A percentile compares a stretch with the other conserved stretches of the same genome.
Conservation (phyloP, 495 filamentous ascomycete genomes). For the Neurospora sp. region DNA sequence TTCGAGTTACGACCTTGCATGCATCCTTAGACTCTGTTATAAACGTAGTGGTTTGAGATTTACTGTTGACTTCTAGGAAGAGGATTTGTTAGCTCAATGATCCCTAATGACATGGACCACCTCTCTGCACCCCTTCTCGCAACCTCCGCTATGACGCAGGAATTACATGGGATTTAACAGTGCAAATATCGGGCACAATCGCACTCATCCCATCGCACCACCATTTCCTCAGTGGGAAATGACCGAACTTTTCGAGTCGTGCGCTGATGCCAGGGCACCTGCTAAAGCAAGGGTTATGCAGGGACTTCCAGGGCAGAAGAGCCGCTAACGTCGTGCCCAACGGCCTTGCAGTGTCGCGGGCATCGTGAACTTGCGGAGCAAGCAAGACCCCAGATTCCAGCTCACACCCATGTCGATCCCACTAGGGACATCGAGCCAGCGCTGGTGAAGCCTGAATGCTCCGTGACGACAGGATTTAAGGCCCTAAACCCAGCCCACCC, state of each 20-base stretch:
- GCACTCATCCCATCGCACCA: neutral
- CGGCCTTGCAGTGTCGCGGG: neutral
- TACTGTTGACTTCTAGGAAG: neutral
- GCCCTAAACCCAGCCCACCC: neutral
- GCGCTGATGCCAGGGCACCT: neutral
- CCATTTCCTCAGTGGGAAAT: neutral
- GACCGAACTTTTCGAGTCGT: neutral
- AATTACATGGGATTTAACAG: neutral
- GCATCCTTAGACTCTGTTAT: neutral
- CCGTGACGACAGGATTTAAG: slow-evolving; percentile 3
- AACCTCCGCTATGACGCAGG: neutral
- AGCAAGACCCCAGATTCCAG: neutral
- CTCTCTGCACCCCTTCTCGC: neutral
- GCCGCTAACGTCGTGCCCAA: neutral
- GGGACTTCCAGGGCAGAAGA: neutral
- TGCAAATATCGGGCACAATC: neutral
- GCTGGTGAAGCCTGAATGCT: neutral
- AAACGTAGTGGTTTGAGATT: neutral
- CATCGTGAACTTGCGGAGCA: neutral
- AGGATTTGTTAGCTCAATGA: neutral
- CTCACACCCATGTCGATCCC: neutral
- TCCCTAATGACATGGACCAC: neutral
- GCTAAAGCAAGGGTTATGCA: neutral
- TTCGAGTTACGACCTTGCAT: slow-evolving; percentile 6
- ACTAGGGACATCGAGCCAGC: neutral